phyloP scores from a whole-genome alignment of 2,329 filamentous ascomycete genomes.

The Fusarium nodosum region DNA sequence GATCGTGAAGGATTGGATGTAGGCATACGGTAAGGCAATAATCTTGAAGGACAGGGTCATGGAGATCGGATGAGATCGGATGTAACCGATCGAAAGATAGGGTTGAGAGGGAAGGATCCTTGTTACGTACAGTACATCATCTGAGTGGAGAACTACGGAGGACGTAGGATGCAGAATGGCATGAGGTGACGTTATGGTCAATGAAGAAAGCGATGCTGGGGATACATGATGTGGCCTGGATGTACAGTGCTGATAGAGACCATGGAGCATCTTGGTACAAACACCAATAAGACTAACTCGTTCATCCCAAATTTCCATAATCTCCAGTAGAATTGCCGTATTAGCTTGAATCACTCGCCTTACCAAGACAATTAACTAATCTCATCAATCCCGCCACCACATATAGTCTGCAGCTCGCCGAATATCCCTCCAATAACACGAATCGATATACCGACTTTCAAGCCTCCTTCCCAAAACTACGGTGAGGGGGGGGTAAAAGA shows the following conservation, averaged over 20 bases:
- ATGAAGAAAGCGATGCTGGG: neutral
- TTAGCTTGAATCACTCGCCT: neutral
- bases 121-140: constrained; percentile 4
- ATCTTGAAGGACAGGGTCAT: neutral
- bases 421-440: constrained; percentile 18
- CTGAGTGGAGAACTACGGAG: neutral
- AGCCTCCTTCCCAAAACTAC: constrained; percentile 27
- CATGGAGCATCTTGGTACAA: neutral
- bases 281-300: neutral
- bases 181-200: neutral
- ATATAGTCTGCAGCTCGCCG: constrained; percentile 35
- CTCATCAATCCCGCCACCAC: constrained; percentile 8
- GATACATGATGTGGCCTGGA: neutral
- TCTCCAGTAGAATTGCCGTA: neutral
- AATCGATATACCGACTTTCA: constrained; percentile 26
- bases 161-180: neutral
- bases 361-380: constrained; percentile 1
- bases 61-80: constrained; percentile 30
- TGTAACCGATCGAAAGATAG: constrained; percentile 26
- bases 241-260: neutral
- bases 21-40: neutral
- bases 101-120: neutral
- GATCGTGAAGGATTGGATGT: neutral
- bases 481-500: constrained; percentile 25
- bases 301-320: no score